These are phyloP conservation scores for Hypoxylon sp. DNA, from an alignment of 2,329 filamentous ascomycete genomes.

Conservation along the genomic window DNA sequence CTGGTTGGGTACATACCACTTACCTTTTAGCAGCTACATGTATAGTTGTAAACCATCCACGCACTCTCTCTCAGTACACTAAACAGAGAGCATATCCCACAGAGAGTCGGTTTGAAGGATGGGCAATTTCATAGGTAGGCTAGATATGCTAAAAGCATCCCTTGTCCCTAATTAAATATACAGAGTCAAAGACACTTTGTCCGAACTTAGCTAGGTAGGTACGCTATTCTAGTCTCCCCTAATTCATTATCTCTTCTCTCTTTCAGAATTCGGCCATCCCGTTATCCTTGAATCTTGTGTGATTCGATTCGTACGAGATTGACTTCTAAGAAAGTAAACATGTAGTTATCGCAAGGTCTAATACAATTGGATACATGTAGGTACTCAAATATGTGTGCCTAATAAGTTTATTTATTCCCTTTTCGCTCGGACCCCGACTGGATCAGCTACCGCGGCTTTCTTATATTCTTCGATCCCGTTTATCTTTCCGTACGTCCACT, in stretches of 20 bases:
- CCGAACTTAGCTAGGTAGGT: not conserved
- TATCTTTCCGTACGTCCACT: conserved; percentile 76
- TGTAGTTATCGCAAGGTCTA: not conserved
- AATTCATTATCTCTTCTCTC: conserved; percentile 29
- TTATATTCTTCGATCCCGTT: conserved; percentile 69
- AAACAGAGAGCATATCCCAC: not conserved
- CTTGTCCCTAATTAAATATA: conserved; percentile 23
- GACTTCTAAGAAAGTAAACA: not conserved
- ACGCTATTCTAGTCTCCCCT: conserved; percentile 21
- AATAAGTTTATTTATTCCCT: conserved; percentile 30
- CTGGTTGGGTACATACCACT: too few species aligned
- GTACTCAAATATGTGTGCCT: not conserved
- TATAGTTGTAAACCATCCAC: not conserved
- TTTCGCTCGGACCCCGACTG: conserved; percentile 43
- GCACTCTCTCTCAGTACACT: not conserved
- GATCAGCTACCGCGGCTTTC: conserved; percentile 53
- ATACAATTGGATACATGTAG: conserved; percentile 1
- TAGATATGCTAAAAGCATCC: conserved; percentile 7
- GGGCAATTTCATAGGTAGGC: conserved; percentile 2
- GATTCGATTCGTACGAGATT: not conserved
- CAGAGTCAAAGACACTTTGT: conserved; percentile 37
- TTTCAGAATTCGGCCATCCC: conserved; percentile 35
- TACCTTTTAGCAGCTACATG: not conserved
- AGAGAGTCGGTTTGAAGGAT: not conserved
- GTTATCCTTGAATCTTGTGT: conserved; percentile 17